phyloP scores from a whole-genome alignment of 1,284 basidiomycete species.

The Irpex rosettiformis region DNA sequence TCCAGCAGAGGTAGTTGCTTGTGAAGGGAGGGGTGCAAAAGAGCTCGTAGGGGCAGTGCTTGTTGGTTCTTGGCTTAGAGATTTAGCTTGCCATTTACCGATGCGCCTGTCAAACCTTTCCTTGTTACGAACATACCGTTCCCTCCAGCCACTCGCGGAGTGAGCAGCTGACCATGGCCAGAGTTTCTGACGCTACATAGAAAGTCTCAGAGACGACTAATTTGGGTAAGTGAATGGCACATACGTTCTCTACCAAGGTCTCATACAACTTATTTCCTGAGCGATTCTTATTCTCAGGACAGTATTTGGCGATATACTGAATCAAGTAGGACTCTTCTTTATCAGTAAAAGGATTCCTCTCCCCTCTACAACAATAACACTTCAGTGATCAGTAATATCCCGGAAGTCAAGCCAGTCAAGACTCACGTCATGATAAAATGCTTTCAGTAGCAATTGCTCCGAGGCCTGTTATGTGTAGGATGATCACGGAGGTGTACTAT shows the following conservation, averaged over 20 bases:
- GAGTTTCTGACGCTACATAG: slow-evolving; percentile 4
- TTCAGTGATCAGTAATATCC: too few species aligned
- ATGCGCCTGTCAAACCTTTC: slow-evolving; percentile 4
- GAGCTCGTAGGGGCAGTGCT: background rate
- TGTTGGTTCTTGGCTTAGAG: background rate
- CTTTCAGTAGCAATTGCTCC: too few species aligned
- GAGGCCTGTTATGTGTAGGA: too few species aligned
- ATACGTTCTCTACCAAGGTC: slow-evolving; percentile 19
- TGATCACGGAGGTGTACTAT: too few species aligned
- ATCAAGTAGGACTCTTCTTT: slow-evolving; percentile 17
- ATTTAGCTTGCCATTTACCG: background rate
- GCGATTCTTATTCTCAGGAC: slow-evolving; percentile 14
- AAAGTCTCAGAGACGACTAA: background rate
- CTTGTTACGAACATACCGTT: slow-evolving; percentile 26
- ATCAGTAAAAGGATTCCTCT: background rate
- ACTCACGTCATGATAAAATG: background rate
- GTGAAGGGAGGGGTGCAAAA: background rate
- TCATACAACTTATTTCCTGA: slow-evolving; percentile 20
- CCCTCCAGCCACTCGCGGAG: slow-evolving; percentile 51
- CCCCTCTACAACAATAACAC: background rate
- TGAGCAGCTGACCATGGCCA: slow-evolving; percentile 46
- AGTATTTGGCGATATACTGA: slow-evolving; percentile 24
- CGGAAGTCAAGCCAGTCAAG: too few species aligned
- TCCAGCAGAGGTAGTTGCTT: background rate
- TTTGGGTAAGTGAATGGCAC: background rate